Conservation (phyloP, 2,329 filamentous ascomycete genomes). For the Aspergillus pseudonomiae region DNA sequence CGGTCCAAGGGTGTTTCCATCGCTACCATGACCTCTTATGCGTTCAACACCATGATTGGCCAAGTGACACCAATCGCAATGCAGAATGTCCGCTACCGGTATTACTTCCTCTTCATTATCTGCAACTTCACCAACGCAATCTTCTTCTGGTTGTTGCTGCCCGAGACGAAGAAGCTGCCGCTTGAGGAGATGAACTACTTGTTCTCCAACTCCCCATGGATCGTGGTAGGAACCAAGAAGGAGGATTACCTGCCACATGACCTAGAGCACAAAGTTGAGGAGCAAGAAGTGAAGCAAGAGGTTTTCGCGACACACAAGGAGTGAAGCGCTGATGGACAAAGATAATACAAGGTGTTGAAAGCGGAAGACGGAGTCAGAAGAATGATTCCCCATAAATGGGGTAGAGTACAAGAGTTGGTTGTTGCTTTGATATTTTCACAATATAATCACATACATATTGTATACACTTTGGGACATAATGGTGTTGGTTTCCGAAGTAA, state of each 20-base stretch:
- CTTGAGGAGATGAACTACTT: conserved; percentile 71
- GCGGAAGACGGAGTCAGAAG: neutral
- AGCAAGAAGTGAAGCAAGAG: conserved; percentile 57
- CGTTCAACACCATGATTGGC: conserved; percentile 77
- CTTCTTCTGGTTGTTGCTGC: conserved; percentile 69
- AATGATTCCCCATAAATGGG: neutral
- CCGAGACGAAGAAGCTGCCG: conserved; percentile 65
- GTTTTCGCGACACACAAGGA: conserved; percentile 24
- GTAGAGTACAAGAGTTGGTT: neutral
- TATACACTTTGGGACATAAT: neutral
- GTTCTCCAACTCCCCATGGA: conserved; percentile 66
- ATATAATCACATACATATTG: neutral
- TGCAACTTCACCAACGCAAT: conserved; percentile 70
- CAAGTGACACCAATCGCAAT: conserved; percentile 68
- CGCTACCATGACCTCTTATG: conserved; percentile 72
- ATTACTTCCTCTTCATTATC: conserved; percentile 64
- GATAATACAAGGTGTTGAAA: neutral
- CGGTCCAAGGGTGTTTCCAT: conserved; percentile 74
- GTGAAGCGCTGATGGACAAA: conserved; percentile 3
- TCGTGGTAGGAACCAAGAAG: conserved; percentile 62
- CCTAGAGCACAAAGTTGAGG: conserved; percentile 61
- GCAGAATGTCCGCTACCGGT: conserved; percentile 56
- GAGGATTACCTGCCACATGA: conserved; percentile 58
- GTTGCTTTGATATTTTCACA: neutral
- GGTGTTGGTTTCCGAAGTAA: neutral